Evolutionary conservation across 768 basidiomycete genomes (phyloP), one percentile per base, ranked within the genome.

Genomic region (Hirschioporus abietinus): DNA sequence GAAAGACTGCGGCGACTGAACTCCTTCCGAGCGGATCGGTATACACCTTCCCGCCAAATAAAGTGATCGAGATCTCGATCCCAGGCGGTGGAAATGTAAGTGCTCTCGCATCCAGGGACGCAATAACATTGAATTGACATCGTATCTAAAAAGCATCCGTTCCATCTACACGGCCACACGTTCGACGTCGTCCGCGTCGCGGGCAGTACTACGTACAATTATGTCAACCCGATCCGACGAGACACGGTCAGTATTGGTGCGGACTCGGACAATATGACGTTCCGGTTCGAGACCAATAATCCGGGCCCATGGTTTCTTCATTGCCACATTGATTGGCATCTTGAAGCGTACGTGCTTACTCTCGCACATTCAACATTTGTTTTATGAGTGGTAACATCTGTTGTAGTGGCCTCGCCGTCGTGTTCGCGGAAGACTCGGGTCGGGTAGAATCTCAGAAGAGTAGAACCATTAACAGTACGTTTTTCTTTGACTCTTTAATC

Each of bases 1-100:
- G 87, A 0, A 81, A 82, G 6, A 75, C 74, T 35, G 76, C 78
- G 20, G 79, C 86, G 0, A 71, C 77, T 23, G 78, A 83, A 0
- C 76, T 89, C 20, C 74, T 88, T 30, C 88, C 86, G 0, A 23
- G 65, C 0, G 86, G 84, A 2, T 78, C 77, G 17, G 76, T 88
- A 7, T 84, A 82, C 68, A 68, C 75, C 8, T 74, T 88, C 20
- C 82, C 83, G 0, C 75, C 73, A 8, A 82, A 85, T 68, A 80
- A 70, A 68, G 81, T 72, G 64, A 81, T 85, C 24, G 84, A 85
- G 68, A 71, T 85, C 15, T 76, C 76, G 17, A 79, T 85, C n/a
- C 79, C 83, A 8, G 83, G 80, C 0, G 81, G 82, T 34, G 75
- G 72, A 35, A 78, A 70, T 62, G 69, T 80, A 60, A 70, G 80